These are phyloP conservation scores for Bretziella fagacearum DNA, from an alignment of 2,329 filamentous ascomycete species.

Conservation along the genomic window DNA sequence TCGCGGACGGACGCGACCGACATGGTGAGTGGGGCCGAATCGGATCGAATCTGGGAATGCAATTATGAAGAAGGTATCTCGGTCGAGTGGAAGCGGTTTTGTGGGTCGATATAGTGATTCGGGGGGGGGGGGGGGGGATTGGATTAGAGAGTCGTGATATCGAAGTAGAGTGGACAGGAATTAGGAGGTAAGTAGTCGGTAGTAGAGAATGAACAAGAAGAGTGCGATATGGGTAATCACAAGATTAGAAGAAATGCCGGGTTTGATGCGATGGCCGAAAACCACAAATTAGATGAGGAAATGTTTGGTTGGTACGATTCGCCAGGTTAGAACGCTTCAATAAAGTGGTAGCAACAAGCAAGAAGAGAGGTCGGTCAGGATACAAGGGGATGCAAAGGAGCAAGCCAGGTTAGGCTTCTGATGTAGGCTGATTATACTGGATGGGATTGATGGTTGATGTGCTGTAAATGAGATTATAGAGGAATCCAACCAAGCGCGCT, in stretches of 20 bases:
- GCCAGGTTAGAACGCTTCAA: neutral
- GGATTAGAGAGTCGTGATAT: neutral
- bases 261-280: neutral
- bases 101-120: neutral
- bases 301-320: neutral
- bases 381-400: neutral
- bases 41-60: neutral
- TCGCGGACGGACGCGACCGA: conserved; percentile 13
- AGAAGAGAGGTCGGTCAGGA: conserved; percentile 2
- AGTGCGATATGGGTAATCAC: neutral
- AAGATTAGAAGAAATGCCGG: neutral
- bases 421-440: too few species aligned
- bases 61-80: too few species aligned
- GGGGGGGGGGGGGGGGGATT: too few species aligned
- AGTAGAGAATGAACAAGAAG: neutral
- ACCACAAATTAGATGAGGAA: neutral
- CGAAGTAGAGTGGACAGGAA: neutral
- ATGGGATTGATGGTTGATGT: too few species aligned
- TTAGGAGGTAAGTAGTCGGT: neutral
- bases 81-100: neutral
- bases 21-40: conserved; percentile 8
- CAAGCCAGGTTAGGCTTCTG: too few species aligned
- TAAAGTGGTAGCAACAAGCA: neutral
- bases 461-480: too few species aligned
- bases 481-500: too few species aligned